Evolutionary conservation across 306 rosid genomes (phyloP), one percentile per base, ranked within the genome.

Genomic region (Lablab purpureus): DNA sequence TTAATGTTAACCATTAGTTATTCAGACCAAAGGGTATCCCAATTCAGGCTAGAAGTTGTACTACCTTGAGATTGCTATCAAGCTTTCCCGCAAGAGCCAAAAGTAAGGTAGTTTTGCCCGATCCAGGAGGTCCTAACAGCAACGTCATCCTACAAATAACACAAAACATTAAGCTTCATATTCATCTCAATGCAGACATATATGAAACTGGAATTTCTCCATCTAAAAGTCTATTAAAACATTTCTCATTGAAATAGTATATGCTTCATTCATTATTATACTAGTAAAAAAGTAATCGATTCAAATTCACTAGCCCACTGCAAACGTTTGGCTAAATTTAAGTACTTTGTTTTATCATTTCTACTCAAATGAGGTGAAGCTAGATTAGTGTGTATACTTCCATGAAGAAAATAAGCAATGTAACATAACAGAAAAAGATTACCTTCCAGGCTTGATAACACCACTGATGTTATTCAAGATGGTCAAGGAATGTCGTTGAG

Each of bases 51-150:
- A 62, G 68, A 32, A 32, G 18, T 63, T 17, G 23, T n/a, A 34
- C 69, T 69, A 90, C 98, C 92, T 88, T 80, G 77, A 94, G 85
- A 58, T 80, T 81, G 56, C 30, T 2, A 77, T 81, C 97, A 55
- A 91, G 94, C 82, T 94, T 94, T 27, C 98, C 94, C 0, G 97
- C 91, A 34, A 91, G 93, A 77, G 97, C 94, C 82, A 79, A 78
- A 83, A 91, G 98, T 78, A 94, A 75, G 12, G 97, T 82, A 30
- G 96, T 84, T 87, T 90, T 91, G 4, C 97, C 98, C 7, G 97
- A 90, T 21, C 96, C 92, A 19, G 97, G 96, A 64, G 97, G 97
- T 23, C 97, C 98, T 73, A 94, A 79, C 7, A 94, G 87, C 88
- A 94, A 83, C 55, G 94, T 94, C 97, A 94, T 90, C 97, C 97